These are phyloP conservation scores for Chlorella ohadii DNA, from an alignment of 139 green algal species.

Conservation along the genomic window DNA sequence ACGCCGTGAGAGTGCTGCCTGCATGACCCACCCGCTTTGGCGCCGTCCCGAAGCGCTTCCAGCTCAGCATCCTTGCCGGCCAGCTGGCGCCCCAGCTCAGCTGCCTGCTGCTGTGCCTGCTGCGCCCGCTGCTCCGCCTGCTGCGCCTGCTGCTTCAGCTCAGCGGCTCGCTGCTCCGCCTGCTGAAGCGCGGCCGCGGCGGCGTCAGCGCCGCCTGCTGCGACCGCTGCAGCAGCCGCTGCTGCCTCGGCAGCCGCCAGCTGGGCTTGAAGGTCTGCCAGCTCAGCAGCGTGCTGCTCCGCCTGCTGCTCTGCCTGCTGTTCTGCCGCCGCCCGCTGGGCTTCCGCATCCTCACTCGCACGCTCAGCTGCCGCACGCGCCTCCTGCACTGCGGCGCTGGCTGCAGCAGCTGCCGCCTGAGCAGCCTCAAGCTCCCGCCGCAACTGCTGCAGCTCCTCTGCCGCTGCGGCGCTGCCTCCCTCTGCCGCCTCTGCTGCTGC, in stretches of 20 bases:
- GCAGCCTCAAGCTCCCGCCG: background rate
- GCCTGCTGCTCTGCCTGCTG: background rate
- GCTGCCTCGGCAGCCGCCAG: background rate
- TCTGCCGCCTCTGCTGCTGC: background rate
- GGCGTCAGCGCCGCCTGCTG: background rate
- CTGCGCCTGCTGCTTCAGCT: background rate
- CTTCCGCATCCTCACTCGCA: background rate
- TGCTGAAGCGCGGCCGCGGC: background rate
- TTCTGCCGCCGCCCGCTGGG: background rate
- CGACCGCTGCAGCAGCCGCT: background rate
- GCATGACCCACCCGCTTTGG: conserved; percentile 22
- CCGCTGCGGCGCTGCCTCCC: background rate
- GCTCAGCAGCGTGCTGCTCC: background rate
- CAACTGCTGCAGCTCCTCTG: background rate
- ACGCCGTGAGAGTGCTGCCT: background rate
- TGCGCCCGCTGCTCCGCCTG: background rate
- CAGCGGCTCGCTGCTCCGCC: background rate
- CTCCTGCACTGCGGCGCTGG: background rate
- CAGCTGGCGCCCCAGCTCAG: background rate
- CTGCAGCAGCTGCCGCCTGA: background rate
- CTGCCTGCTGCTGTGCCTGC: background rate
- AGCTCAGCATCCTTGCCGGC: conserved; percentile 25
- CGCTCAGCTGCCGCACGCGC: background rate
- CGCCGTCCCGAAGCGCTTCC: conserved; percentile 26
- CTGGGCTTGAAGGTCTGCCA: background rate